Evolutionary conservation across 2,329 filamentous ascomycete genomes (phyloP), one percentile per base, ranked within the genome.

Genomic region (Trematosphaeria pertusa): DNA sequence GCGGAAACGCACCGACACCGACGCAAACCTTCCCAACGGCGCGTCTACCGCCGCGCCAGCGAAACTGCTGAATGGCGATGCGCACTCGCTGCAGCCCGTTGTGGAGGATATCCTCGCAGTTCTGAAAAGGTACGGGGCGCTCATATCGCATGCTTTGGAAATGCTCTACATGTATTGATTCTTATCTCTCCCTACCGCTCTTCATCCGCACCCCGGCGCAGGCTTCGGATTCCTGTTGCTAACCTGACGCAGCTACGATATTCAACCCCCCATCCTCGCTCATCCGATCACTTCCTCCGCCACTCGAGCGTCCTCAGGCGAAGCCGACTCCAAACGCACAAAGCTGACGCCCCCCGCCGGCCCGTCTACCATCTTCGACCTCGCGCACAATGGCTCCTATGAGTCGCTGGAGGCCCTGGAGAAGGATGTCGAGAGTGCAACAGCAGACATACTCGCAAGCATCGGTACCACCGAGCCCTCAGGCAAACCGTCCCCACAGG

Each of bases 311-410:
- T 51, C 59, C 5, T 69, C 72, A 20, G 65, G 69, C 22, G 74
- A 76, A 49, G 73, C 74, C 34, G 69, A 73, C 18, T 56, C 67
- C 20, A 80, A 80, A 61, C 77, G 77, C 51, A 62, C 73, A 22
- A 77, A 75, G 54, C 55, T 76, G 30, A 69, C 72, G 10, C 65
- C 72, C 5, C 53, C 59, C 9, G 40, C 61, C 30, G 55, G 54
- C 28, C 52, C 69, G n/a, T 50, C 56, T 2, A 65, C 50, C 48
- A 76, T 81, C 24, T 56, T 68, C 4, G 63, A 54, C 21, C 72
- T 72, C 43, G 56, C 79, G 15, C 54, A 69, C 22, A 58, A 61
- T 30, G 65, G 69, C 31, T 59, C 61, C 2, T 81, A 80, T 56
- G 45, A 62, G 4, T 69, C 72, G 6, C 59, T 79, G 12, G 65